Evolutionary conservation across 108 stramenopile species (phyloP).

Genomic region (Conticribra guillardii): DNA sequence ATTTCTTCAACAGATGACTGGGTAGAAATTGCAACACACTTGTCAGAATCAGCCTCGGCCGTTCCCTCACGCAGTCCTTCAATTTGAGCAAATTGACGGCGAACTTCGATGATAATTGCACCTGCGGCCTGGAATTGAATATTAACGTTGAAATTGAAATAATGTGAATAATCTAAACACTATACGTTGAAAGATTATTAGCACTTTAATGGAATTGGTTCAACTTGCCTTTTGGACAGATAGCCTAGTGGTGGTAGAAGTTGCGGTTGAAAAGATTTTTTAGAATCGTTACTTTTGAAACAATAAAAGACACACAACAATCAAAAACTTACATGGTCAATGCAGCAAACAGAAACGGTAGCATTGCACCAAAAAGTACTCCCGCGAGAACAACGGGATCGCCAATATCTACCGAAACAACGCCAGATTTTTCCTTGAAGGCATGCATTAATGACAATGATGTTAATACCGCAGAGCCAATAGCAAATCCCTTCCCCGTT

Average conservation of each 20-base stretch:
- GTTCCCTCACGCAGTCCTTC: slow-evolving; percentile 88
- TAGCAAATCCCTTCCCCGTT: slow-evolving; percentile 99
- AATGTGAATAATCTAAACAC: too few relatives aligned
- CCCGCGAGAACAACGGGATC: slow-evolving; percentile 94
- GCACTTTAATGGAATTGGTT: background rate
- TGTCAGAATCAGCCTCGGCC: slow-evolving; percentile 91
- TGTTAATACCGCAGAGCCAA: slow-evolving; percentile 97
- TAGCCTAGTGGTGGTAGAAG: too few relatives aligned
- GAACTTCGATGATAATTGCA: slow-evolving; percentile 98
- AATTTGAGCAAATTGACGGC: slow-evolving; percentile 96
- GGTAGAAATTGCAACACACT: slow-evolving; percentile 97
- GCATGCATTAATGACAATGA: slow-evolving; percentile 97
- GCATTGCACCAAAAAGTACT: slow-evolving; percentile 96
- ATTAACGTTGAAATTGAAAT: too few relatives aligned
- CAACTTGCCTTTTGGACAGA: slow-evolving; percentile 60
- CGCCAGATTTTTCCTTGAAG: slow-evolving; percentile 71
- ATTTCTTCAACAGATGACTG: slow-evolving; percentile 95
- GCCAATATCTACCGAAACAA: slow-evolving; percentile 89
- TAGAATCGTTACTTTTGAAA: too few relatives aligned
- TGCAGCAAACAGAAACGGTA: slow-evolving; percentile 98
- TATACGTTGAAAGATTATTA: background rate
- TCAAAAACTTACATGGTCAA: too few relatives aligned
- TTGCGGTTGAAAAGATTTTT: too few relatives aligned
- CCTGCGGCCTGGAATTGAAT: slow-evolving; percentile 91
- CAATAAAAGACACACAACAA: too few relatives aligned